These are phyloP conservation scores for Dimocarpus longan DNA, from an alignment of 345 rosid species.

Conservation along the genomic window DNA sequence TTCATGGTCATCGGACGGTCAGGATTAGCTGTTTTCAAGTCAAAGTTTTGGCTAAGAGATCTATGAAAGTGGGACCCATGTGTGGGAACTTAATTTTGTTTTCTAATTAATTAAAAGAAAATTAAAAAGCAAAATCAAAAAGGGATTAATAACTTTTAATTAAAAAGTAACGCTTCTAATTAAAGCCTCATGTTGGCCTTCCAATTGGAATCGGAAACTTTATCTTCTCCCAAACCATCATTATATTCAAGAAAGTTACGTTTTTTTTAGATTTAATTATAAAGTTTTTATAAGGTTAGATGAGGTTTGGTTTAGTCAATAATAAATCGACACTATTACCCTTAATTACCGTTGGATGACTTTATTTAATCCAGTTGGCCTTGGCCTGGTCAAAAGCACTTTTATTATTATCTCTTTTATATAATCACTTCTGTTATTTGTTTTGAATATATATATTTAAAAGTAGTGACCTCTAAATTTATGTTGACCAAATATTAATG, in stretches of 20 bases:
- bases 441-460: too few species aligned
- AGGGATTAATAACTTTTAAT: constrained; percentile 21
- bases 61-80: neutral
- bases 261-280: constrained; percentile 1
- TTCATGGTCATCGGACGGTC: constrained; percentile 7
- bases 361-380: neutral
- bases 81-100: neutral
- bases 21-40: neutral
- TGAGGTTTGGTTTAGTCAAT: constrained; percentile 8
- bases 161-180: constrained; percentile 44
- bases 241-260: constrained; percentile 8
- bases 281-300: neutral
- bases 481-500: neutral
- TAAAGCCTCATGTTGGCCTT: constrained; percentile 33
- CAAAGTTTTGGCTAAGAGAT: neutral
- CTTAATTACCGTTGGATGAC: constrained; percentile 16
- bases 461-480: too few species aligned
- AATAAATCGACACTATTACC: constrained; percentile 17
- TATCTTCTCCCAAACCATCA: neutral
- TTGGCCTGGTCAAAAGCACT: constrained; percentile 1
- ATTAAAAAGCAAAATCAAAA: neutral
- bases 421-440: too few species aligned
- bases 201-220: neutral
- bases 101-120: neutral
- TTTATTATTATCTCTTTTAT: neutral